Evolutionary conservation across 495 filamentous ascomycete genomes (phyloP), one percentile per base, ranked within the genome.

Genomic region (Tuber aestivum): DNA sequence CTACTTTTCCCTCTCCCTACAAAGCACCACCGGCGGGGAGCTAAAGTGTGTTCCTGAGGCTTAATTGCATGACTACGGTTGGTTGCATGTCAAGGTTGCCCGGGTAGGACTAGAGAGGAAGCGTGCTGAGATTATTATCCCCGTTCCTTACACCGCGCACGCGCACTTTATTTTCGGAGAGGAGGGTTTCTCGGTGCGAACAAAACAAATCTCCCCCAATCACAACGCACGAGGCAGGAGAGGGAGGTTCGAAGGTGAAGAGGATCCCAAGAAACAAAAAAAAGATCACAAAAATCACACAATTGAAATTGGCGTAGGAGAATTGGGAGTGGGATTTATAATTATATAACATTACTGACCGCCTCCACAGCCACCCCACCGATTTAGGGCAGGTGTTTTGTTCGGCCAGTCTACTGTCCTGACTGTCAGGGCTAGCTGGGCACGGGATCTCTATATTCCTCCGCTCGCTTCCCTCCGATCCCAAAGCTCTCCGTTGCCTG

Each of bases 21-120:
- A n/a, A n/a, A n/a, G n/a, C 18, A 65, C 56, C 56, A 2, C 27
- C 32, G 12, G 27, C 56, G 32, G 56, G 56, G 56, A 27, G 2
- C 56, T 78, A 41, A 74, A 65, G 70, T 70, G 42, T 45, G 78
- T 79, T 79, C 78, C 78, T 79, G 78, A 79, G 78, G 78, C 78
- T 79, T 79, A 79, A 79, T 79, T 79, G 79, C 79, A 81, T 81
- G 77, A 75, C 79, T 80, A 73, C 45, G 78, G 78, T 71, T 79
- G 78, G 78, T 78, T 81, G 79, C 79, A 81, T 80, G 74, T 78
- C 77, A 76, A 70, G 72, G 78, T 79, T 79, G 70, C 45, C 38
- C 72, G 61, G 68, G 71, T 45, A 71, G 71, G 70, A 41, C 56
- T 45, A 79, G 45, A 56, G 72, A 74, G 71, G 71, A 35, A 70